Conservation (phyloP, 1,139 yeast species). For the Lodderomyces orthopsilosis region DNA sequence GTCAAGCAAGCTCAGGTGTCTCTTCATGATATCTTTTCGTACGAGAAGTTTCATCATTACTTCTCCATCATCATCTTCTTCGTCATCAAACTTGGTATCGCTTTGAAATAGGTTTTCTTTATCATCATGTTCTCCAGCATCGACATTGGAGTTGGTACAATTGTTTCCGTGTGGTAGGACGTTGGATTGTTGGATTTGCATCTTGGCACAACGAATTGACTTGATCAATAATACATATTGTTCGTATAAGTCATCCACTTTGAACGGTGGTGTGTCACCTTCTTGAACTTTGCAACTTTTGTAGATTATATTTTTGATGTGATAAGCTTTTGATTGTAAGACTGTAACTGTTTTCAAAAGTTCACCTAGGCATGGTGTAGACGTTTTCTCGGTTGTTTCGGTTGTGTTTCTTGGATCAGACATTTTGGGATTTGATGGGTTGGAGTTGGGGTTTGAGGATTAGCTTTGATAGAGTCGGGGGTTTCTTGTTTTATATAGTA, state of each 20-base stretch:
- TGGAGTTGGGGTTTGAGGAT: too few species aligned
- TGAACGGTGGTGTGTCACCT: conserved; percentile 5
- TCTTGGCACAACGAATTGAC: background rate
- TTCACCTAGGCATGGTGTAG: background rate
- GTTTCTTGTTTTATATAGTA: too few species aligned
- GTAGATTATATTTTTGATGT: background rate
- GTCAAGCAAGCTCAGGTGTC: background rate
- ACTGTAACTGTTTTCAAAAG: background rate
- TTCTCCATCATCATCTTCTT: background rate
- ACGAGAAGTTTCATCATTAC: background rate
- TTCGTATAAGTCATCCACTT: conserved; percentile 4
- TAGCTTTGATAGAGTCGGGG: too few species aligned
- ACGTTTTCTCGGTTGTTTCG: background rate
- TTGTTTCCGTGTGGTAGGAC: background rate
- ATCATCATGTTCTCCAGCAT: background rate
- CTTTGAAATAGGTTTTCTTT: background rate
- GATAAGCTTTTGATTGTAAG: background rate
- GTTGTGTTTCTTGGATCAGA: too few species aligned
- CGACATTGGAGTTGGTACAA: background rate
- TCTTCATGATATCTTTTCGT: background rate
- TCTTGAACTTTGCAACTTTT: conserved; percentile 5
- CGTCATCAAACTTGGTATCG: too few species aligned
- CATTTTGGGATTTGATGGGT: too few species aligned
- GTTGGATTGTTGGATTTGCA: background rate
- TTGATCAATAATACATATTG: background rate